These are phyloP conservation scores for Abrus precatorius DNA, from an alignment of 306 rosid genomes.

Conservation along the genomic window DNA sequence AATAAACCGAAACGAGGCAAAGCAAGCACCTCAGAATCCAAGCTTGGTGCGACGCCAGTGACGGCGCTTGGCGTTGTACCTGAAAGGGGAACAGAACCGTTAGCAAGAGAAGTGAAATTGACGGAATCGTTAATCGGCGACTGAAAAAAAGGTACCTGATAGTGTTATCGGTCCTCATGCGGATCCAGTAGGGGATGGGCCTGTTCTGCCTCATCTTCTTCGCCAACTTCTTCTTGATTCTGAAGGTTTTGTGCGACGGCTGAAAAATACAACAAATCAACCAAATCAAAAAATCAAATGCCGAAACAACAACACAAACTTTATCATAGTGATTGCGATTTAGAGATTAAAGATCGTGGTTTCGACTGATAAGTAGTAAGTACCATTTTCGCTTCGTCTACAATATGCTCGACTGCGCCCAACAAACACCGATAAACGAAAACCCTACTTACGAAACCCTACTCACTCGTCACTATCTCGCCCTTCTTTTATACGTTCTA, in stretches of 20 bases:
- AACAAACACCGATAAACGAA: not conserved
- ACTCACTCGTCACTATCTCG: accelerated
- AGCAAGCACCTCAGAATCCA: constrained; percentile 56
- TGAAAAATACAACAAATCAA: constrained; percentile 33
- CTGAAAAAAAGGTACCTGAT: constrained; percentile 56
- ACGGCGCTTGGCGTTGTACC: constrained; percentile 67
- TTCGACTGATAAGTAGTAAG: not conserved
- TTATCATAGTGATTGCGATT: not conserved
- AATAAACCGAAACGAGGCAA: not conserved
- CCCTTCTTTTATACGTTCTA: constrained; percentile 16
- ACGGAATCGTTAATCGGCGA: accelerated
- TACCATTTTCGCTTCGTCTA: constrained; percentile 59
- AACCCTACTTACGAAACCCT: constrained; percentile 36
- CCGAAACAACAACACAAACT: not conserved
- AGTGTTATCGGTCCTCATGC: constrained; percentile 88
- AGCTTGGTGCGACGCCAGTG: constrained; percentile 72
- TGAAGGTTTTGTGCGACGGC: constrained; percentile 96
- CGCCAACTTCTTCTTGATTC: constrained; percentile 87
- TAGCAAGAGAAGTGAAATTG: not conserved
- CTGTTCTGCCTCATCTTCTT: constrained; percentile 98
- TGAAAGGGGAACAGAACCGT: not conserved
- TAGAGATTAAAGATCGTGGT: not conserved
- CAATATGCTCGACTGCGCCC: constrained; percentile 44
- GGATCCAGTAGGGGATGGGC: constrained; percentile 95
- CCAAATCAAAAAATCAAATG: not conserved